These are phyloP conservation scores for Tolypocladium ovalisporum DNA, from an alignment of 2,329 filamentous ascomycete species.

Conservation along the genomic window DNA sequence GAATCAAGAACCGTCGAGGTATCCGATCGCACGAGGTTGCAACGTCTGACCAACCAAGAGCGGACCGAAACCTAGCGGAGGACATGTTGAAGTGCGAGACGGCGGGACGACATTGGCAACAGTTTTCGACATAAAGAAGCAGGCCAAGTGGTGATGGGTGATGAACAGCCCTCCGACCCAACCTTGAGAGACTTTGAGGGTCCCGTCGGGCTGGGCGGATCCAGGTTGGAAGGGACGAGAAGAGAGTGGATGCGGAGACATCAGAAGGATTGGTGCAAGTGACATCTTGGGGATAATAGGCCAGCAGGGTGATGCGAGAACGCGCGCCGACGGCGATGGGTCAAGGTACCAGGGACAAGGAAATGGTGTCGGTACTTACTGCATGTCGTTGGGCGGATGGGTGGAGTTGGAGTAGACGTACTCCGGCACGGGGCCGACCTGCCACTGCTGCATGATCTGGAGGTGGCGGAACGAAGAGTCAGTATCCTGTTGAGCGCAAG, in stretches of 20 bases:
- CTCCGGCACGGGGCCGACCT: slow-evolving; percentile 49
- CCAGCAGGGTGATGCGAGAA: neutral
- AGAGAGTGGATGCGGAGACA: neutral
- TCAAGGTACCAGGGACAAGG: slow-evolving; percentile 19
- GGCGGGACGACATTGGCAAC: slow-evolving; percentile 6
- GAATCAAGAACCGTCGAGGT: slow-evolving; percentile 11
- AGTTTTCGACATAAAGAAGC: no score
- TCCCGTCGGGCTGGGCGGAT: neutral
- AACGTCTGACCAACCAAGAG: slow-evolving; percentile 5
- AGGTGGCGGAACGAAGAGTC: slow-evolving; percentile 11
- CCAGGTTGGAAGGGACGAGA: neutral
- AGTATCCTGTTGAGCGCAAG: slow-evolving; percentile 11
- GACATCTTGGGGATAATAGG: slow-evolving; percentile 1
- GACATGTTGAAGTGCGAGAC: slow-evolving; percentile 2
- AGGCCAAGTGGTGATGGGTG: slow-evolving; percentile 9
- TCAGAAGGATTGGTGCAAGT: slow-evolving; percentile 3
- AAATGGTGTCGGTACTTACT: slow-evolving; percentile 38
- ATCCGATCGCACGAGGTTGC: slow-evolving; percentile 10
- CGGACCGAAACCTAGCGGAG: slow-evolving; percentile 2
- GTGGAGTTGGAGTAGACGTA: slow-evolving; percentile 45
- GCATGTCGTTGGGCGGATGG: slow-evolving; percentile 44
- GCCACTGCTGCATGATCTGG: slow-evolving; percentile 51
- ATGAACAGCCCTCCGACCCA: slow-evolving; percentile 7
- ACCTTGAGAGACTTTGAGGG: neutral
- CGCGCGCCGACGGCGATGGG: neutral